phyloP scores from a whole-genome alignment of 768 basidiomycete species.

The Cytidiella melzeri region DNA sequence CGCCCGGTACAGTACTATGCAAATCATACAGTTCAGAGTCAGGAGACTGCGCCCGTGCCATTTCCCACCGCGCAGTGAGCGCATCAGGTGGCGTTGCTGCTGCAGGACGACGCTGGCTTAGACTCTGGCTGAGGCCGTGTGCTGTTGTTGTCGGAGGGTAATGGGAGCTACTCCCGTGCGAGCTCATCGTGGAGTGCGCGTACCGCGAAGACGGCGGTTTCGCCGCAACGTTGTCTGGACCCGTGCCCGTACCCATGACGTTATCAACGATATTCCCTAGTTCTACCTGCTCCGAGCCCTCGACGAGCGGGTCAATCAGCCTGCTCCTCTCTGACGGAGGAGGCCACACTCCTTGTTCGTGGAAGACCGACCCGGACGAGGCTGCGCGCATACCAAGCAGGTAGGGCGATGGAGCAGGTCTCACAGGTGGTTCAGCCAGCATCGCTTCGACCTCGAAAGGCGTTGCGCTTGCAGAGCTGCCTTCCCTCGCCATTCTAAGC shows the following conservation, averaged over 20 bases:
- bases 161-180: constrained; percentile 11
- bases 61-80: constrained; percentile 5
- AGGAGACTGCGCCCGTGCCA: constrained; percentile 4
- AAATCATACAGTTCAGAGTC: constrained; percentile 4
- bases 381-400: constrained; percentile 20
- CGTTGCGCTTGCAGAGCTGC: constrained; percentile 11
- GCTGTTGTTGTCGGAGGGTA: neutral
- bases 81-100: neutral
- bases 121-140: neutral
- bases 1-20: no score
- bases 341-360: constrained; percentile 23
- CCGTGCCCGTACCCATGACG: constrained; percentile 20
- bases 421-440: constrained; percentile 3
- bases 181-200: constrained; percentile 14
- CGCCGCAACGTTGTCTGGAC: neutral
- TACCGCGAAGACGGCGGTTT: constrained; percentile 1
- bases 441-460: no score
- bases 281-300: constrained; percentile 18
- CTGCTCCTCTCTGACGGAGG: constrained; percentile 20
- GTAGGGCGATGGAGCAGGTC: constrained; percentile 15
- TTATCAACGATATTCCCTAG: constrained; percentile 23
- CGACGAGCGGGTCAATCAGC: constrained; percentile 24
- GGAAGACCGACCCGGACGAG: constrained; percentile 26
- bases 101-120: no score
- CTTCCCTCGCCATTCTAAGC: constrained; percentile 8